Conservation (phyloP, 2,329 filamentous ascomycete genomes). For the Xylaria sp. region DNA sequence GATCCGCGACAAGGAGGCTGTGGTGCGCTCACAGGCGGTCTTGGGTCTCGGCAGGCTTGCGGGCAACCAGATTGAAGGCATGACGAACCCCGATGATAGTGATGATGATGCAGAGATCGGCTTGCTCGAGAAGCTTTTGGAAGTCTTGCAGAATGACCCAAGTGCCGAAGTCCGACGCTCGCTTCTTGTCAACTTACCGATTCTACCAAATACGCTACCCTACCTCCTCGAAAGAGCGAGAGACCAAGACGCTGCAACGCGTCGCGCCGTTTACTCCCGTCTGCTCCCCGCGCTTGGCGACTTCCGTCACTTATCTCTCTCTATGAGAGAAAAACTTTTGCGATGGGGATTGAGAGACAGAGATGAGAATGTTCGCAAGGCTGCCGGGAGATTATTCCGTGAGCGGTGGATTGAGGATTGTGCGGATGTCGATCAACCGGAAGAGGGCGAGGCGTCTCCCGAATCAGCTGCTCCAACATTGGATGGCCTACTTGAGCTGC, state of each 20-base stretch:
- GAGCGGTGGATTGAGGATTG: constrained; percentile 99
- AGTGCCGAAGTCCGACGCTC: constrained; percentile 91
- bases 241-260: constrained; percentile 83
- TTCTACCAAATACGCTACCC: constrained; percentile 80
- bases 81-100: constrained; percentile 71
- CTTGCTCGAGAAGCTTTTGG: constrained; percentile 80
- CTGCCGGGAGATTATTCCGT: constrained; percentile 85
- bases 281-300: constrained; percentile 88
- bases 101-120: constrained; percentile 71
- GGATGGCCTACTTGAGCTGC: constrained; percentile 84
- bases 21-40: constrained; percentile 90
- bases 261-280: constrained; percentile 84
- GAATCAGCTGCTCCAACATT: constrained; percentile 70
- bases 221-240: constrained; percentile 89
- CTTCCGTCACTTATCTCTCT: constrained; percentile 90
- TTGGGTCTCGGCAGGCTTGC: constrained; percentile 86
- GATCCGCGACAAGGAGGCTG: constrained; percentile 90
- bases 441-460: constrained; percentile 60
- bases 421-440: constrained; percentile 68
- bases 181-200: constrained; percentile 87
- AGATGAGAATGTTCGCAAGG: constrained; percentile 92
- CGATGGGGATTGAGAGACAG: constrained; percentile 93
- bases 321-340: constrained; percentile 93
- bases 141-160: constrained; percentile 90
- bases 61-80: constrained; percentile 75